phyloP scores from a whole-genome alignment of 139 green algal genomes.

The Chloropicon primus region DNA sequence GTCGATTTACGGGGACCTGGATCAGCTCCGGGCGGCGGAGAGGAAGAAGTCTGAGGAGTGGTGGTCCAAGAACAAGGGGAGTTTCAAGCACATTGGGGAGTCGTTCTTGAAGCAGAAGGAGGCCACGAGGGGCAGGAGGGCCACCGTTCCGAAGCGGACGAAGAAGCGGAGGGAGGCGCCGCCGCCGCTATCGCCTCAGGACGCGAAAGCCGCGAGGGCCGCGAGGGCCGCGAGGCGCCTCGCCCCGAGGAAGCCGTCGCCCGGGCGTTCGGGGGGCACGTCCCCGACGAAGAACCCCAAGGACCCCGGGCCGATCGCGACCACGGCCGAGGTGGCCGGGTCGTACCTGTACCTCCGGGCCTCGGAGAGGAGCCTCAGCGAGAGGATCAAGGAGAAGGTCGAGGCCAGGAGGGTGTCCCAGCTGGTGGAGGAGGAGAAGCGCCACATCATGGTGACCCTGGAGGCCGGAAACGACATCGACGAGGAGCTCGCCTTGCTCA shows the following conservation, averaged over 20 bases:
- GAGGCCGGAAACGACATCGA: not conserved
- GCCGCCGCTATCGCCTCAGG: no score
- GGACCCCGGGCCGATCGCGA: no score
- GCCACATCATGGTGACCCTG: not conserved
- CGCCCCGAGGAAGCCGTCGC: no score
- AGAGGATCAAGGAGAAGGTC: not conserved
- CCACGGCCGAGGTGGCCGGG: no score
- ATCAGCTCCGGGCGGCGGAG: not conserved
- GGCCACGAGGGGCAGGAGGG: not conserved
- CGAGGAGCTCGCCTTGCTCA: not conserved
- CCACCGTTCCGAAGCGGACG: not conserved
- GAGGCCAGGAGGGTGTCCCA: not conserved
- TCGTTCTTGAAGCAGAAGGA: not conserved
- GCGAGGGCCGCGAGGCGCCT: not conserved
- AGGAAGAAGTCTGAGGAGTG: not conserved
- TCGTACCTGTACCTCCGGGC: no score
- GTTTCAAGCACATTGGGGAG: not conserved
- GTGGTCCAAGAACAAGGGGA: not conserved
- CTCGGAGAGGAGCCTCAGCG: not conserved
- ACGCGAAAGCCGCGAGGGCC: not conserved
- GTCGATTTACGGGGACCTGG: not conserved
- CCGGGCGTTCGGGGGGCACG: no score
- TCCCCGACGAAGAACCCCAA: no score
- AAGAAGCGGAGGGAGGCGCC: not conserved
- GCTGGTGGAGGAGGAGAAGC: not conserved